Base-by-base conservation (phyloP, 805 yeast species). In the Starmerella bacillaris region DNA sequence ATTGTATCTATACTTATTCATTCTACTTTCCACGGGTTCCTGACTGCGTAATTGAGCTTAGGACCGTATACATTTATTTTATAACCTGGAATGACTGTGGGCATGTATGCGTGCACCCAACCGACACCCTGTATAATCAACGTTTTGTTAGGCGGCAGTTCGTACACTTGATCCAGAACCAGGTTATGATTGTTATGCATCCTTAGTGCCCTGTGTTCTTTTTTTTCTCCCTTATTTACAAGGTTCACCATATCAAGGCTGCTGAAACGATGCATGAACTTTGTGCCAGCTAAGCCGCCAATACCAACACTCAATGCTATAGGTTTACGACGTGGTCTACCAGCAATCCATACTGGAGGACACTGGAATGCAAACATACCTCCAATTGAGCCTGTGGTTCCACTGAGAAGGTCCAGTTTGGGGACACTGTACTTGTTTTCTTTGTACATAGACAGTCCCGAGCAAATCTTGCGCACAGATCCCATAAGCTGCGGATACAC, bases 371-470 rank as follows among this genome's bases (percentile, higher is more conserved):
- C 51, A 0, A 50, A 43, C n/a, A 57, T 37, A 0, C 61, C 61
- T 3, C 56, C 60, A 6, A 57, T 36, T 20, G 47, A 56, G 33
- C 50, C 51, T 36, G 44, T 44, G 47, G 38, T 60, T 35, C 58
- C 58, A 30, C 49, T 42, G 39, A 37, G 35, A 37, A 41, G 54
- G 29, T 39, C 43, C 47, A 48, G 40, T 37, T 41, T 47, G 33
- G 35, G 31, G 22, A 18, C 40, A 41, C 31, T 37, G 34, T 42
- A 48, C 33, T 28, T 41, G 36, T 39, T 34, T 22, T 42, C 45
- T 27, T 35, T 39, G 35, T 29, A 47, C 40, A 44, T 38, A 21
- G 17, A 41, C 20, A 38, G 48, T 29, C 49, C 54, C 26, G 36
- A 45, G 15, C 41, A 44, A 3, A 44, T 33, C 12, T 42, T 39